Evolutionary conservation across 306 rosid genomes (phyloP).

Genomic region (Rosa lucieae): DNA sequence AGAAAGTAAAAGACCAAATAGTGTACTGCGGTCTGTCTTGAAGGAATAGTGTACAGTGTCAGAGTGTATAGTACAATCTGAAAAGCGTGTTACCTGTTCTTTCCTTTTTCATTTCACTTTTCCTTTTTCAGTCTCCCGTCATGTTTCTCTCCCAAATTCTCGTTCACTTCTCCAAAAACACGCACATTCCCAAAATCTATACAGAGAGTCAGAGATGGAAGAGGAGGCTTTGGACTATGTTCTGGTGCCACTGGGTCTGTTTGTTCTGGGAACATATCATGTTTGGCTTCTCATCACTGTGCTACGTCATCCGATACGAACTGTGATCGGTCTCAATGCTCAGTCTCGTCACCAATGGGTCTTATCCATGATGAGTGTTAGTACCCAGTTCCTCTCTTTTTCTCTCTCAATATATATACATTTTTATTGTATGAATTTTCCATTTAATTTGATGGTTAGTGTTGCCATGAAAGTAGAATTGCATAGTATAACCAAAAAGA

Average conservation of each 20-base stretch:
- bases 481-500: neutral
- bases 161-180: neutral
- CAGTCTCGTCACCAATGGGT: conserved; percentile 83
- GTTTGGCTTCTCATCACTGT: conserved; percentile 56
- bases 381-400: conserved; percentile 33
- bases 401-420: neutral
- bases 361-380: conserved; percentile 63
- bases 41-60: neutral
- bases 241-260: conserved; percentile 67
- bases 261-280: conserved; percentile 54
- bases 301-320: conserved; percentile 42
- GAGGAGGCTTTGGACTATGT: conserved; percentile 45
- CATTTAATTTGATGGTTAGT: neutral
- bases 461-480: conserved; percentile 1
- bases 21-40: no score
- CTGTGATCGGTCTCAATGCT: conserved; percentile 78
- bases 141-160: neutral
- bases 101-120: neutral
- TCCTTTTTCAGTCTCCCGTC: neutral
- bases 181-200: neutral
- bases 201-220: conserved; percentile 41
- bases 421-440: neutral
- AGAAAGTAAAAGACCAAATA: no score
- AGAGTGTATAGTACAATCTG: neutral
- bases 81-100: neutral